Evolutionary conservation across 108 stramenopile genomes (phyloP).

Genomic region (Parmales sp.): DNA sequence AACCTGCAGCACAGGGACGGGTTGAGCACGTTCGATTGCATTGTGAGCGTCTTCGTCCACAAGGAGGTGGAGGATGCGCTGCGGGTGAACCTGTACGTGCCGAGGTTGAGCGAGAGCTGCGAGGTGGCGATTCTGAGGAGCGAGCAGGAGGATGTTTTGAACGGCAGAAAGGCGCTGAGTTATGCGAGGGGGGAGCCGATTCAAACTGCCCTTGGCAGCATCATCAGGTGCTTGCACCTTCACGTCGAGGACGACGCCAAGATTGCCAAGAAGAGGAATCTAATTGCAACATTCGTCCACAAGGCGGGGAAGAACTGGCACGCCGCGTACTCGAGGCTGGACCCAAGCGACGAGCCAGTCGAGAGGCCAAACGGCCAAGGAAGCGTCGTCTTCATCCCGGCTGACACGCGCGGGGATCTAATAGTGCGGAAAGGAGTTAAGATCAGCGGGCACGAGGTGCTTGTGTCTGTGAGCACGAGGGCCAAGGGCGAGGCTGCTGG

Average conservation of each 20-base stretch:
- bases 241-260: not conserved
- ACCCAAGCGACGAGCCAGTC: not conserved
- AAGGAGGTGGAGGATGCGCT: not conserved
- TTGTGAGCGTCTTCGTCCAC: slow-evolving; percentile 10
- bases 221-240: not conserved
- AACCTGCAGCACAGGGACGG: not conserved
- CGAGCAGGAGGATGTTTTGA: not conserved
- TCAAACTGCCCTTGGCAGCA: not conserved
- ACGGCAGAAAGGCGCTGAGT: not conserved
- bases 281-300: not conserved
- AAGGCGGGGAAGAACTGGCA: slow-evolving; percentile 4
- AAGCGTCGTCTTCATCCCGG: not conserved
- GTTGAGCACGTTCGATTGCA: not conserved
- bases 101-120: not conserved
- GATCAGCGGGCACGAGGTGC: not conserved
- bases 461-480: slow-evolving; percentile 1
- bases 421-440: not conserved
- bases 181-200: slow-evolving; percentile 13
- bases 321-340: not conserved
- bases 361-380: not conserved
- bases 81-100: slow-evolving; percentile 12
- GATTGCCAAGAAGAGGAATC: slow-evolving; percentile 3
- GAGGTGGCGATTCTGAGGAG: not conserved
- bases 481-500: not conserved
- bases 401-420: not conserved